Base-by-base conservation (phyloP, 1,139 yeast species). In the Yamadazyma aaseri region DNA sequence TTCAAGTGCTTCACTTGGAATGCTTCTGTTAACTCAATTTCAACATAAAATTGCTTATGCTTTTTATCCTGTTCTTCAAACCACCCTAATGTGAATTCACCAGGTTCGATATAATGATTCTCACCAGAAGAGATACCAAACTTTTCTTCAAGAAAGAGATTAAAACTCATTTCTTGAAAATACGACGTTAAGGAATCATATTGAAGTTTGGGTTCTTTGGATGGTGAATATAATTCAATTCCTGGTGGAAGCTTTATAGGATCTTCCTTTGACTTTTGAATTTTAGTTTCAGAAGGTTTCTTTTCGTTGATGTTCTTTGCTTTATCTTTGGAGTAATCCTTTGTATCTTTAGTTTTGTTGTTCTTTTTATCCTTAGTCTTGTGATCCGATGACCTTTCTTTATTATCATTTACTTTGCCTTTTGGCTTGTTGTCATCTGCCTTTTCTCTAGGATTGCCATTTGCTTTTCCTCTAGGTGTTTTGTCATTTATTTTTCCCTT, bases 81-180 rank as follows among this genome's bases (percentile, higher is more conserved):
- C 82, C 82, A 77, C 39, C 73, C 77, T 32, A 81, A 61, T 18
- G 58, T 46, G 43, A 65, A 56, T 33, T 65, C 71, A 2, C 52
- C 50, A 1, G 71, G 55, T 29, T 74, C 70, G 12, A 61, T 50
- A 28, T 48, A 50, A 10, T 54, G 41, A 15, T 35, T 39, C 20
- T 53, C 48, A 31, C 50, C 51, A 26, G 53, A 47, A 26, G 73
- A 66, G 2, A 69, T 59, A 31, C 79, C 65, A 27, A 76, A 64
- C 22, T 68, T 66, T 45, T 81, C 86, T 51, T 82, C 90, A 33
- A 78, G 60, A 41, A 78, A 79, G 36, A 81, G 56, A 37, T 79
- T 79, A 53, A 72, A 73, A 40, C 83, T 71, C 63, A 80, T 73
- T 46, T 78, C 81, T 43, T 71, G 60, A 48, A 70, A 75, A 49